phyloP scores from a whole-genome alignment of 148 eudicot species.

The Rhododendron williamsianum region DNA sequence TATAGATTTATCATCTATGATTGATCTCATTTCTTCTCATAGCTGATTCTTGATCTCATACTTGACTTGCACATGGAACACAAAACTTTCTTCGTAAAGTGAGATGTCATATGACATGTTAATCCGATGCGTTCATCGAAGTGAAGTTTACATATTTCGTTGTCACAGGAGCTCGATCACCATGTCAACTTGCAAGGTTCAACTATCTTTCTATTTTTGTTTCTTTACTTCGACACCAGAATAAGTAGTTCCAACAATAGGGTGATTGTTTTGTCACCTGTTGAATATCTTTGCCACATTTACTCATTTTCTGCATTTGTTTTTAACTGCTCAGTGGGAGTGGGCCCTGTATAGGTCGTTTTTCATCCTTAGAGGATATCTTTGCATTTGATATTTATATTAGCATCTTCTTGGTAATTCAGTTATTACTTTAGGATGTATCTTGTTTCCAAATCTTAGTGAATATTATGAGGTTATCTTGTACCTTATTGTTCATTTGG shows the following conservation, averaged over 20 bases:
- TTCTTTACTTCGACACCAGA: neutral
- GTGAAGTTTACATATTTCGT: neutral
- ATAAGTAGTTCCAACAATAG: neutral
- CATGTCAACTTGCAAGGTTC: neutral
- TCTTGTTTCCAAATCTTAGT: neutral
- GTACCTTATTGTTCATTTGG: neutral
- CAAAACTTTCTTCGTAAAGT: neutral
- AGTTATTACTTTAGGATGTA: neutral
- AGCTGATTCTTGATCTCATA: conserved; percentile 1
- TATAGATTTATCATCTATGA: neutral
- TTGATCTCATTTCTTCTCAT: neutral
- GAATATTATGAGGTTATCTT: neutral
- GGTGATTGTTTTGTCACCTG: neutral
- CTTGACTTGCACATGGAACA: neutral
- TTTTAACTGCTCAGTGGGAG: neutral
- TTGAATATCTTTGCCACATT: neutral
- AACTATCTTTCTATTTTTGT: neutral
- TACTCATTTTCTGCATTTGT: neutral
- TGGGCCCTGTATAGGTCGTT: neutral
- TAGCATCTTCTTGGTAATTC: neutral
- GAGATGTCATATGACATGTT: neutral
- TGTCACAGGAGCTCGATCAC: neutral
- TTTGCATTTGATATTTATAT: neutral
- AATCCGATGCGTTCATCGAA: neutral
- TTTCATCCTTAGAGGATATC: neutral